Percentiles rank a stretch among this genome's conserved stretches.
phyloP scores from a whole-genome alignment of 805 yeast species.

The Ogataea paradorogensis region DNA sequence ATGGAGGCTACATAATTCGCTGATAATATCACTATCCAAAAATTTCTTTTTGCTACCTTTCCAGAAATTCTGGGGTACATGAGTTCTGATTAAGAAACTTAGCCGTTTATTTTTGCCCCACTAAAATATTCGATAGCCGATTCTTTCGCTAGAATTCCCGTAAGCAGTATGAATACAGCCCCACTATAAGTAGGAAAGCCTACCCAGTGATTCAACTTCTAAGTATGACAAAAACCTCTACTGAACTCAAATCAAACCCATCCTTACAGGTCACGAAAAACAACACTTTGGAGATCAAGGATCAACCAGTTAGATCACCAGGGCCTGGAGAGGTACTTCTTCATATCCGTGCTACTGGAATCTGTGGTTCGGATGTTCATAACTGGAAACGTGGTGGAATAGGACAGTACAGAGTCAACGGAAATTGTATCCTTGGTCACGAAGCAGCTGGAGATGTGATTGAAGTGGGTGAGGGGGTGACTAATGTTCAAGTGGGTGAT shows the following conservation, averaged over 20 bases:
- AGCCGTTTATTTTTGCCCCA: not conserved
- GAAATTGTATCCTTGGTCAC: slow-evolving; percentile 41
- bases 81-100: not conserved
- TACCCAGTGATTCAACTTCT: no score
- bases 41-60: no score
- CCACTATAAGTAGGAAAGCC: no score
- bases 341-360: slow-evolving; percentile 63
- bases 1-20: slow-evolving; percentile 45
- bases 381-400: slow-evolving; percentile 64
- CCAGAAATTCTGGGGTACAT: not conserved
- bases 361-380: slow-evolving; percentile 77
- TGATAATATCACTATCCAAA: not conserved
- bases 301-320: slow-evolving; percentile 23
- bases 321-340: slow-evolving; percentile 47
- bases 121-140: not conserved
- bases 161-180: no score
- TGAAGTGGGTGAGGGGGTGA: slow-evolving; percentile 47
- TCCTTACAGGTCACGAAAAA: slow-evolving; percentile 21
- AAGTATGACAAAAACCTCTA: not conserved
- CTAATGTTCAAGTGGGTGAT: slow-evolving; percentile 43
- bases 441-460: slow-evolving; percentile 46
- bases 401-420: slow-evolving; percentile 42
- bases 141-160: no score
- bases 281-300: slow-evolving; percentile 17
- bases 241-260: slow-evolving; percentile 13